Conservation (phyloP, 441 rosid species). For the Jatropha podagrica region DNA sequence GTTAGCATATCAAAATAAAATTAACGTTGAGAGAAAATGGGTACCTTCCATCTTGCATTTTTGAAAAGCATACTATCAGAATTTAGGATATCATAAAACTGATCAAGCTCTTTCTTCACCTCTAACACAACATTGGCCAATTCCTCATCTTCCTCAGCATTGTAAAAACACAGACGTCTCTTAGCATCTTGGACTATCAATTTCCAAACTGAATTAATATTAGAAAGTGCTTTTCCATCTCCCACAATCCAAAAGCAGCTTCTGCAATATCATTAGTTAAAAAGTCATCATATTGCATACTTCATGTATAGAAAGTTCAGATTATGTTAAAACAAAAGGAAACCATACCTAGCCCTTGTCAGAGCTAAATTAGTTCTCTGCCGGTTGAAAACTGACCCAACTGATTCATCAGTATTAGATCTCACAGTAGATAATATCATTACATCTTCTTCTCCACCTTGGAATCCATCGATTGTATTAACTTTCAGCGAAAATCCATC, state of each 20-base stretch:
- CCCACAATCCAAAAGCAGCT: slow-evolving; percentile 52
- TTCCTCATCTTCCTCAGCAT: slow-evolving; percentile 40
- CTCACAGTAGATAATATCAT: slow-evolving; percentile 39
- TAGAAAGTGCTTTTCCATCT: slow-evolving; percentile 31
- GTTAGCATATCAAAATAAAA: background rate
- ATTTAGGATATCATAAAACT: slow-evolving; percentile 40
- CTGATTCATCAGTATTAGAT: slow-evolving; percentile 23
- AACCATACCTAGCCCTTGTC: slow-evolving; percentile 40
- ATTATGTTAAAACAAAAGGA: background rate
- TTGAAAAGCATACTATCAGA: slow-evolving; percentile 35
- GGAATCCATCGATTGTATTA: slow-evolving; percentile 39
- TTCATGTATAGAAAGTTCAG: background rate
- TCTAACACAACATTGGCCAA: slow-evolving; percentile 33
- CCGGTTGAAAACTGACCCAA: slow-evolving; percentile 25
- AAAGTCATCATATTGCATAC: background rate
- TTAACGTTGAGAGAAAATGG: too few relatives aligned
- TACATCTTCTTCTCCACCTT: slow-evolving; percentile 45
- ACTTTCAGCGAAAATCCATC: slow-evolving; percentile 33
- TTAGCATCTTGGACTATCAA: slow-evolving; percentile 39
- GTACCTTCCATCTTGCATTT: slow-evolving; percentile 51
- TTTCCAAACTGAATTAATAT: slow-evolving; percentile 41
- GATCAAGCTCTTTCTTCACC: slow-evolving; percentile 35
- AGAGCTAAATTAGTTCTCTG: slow-evolving; percentile 41
- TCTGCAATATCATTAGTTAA: slow-evolving; percentile 21
- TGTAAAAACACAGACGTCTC: slow-evolving; percentile 45